phyloP scores from a whole-genome alignment of 306 rosid genomes.

The Vigna angularis region DNA sequence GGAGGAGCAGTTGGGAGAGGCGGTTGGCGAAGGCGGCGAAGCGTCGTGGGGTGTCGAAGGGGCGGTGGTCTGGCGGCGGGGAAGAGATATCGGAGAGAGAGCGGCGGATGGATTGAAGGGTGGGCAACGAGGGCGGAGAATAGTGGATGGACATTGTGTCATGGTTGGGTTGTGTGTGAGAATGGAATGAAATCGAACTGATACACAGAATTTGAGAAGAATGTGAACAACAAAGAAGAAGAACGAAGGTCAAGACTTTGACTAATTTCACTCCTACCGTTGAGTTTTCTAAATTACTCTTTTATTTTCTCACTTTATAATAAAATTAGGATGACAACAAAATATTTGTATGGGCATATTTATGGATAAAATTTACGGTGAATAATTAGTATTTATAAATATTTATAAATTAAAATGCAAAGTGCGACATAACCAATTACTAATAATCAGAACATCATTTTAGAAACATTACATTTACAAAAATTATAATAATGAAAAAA shows the following conservation, averaged over 20 bases:
- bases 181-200: neutral
- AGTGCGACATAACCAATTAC: no score
- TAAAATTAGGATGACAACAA: no score
- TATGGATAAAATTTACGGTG: no score
- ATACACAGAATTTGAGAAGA: neutral
- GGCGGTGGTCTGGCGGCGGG: conserved; percentile 6
- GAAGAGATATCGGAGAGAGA: conserved; percentile 48
- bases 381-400: no score
- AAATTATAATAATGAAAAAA: no score
- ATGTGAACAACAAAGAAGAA: neutral
- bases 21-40: conserved; percentile 10
- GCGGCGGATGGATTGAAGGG: conserved; percentile 41
- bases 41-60: conserved; percentile 27
- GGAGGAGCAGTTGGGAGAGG: conserved; percentile 1
- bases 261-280: neutral
- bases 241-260: neutral
- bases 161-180: neutral
- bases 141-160: conserved; percentile 9
- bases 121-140: conserved; percentile 30
- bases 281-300: neutral
- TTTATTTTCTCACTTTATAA: no score
- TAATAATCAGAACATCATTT: no score
- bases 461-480: no score
- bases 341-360: no score
- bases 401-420: no score